Evolutionary conservation across 768 basidiomycete species (phyloP).

Genomic region (Holtermannia corniformis): DNA sequence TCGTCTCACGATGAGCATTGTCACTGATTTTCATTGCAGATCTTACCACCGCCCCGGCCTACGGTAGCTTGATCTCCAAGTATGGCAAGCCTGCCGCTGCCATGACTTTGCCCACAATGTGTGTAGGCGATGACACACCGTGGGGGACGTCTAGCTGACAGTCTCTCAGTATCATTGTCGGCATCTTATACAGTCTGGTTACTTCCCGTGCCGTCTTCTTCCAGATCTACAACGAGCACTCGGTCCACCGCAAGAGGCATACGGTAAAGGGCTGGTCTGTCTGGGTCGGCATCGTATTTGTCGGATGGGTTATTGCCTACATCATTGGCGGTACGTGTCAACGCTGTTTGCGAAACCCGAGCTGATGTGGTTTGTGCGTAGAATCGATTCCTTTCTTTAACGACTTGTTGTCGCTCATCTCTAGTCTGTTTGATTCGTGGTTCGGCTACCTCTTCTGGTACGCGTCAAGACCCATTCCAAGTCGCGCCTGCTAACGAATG

Average conservation of each 20-base stretch:
- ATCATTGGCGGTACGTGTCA: slow-evolving; percentile 17
- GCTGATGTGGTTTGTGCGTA: background rate
- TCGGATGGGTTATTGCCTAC: slow-evolving; percentile 17
- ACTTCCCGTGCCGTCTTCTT: slow-evolving; percentile 25
- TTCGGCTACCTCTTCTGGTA: slow-evolving; percentile 24
- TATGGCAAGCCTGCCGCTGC: slow-evolving; percentile 17
- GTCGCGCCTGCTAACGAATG: too few species aligned
- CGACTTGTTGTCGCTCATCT: slow-evolving; percentile 13
- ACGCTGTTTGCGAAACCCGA: too few species aligned
- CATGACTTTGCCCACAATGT: slow-evolving; percentile 17
- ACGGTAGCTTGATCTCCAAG: slow-evolving; percentile 17
- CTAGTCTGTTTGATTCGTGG: slow-evolving; percentile 20
- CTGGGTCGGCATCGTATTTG: slow-evolving; percentile 19
- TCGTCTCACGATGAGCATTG: background rate
- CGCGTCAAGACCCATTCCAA: too few species aligned
- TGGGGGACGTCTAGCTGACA: background rate
- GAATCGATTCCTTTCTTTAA: slow-evolving; percentile 22
- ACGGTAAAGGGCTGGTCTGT: slow-evolving; percentile 21
- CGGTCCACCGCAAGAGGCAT: slow-evolving; percentile 16
- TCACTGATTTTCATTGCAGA: background rate
- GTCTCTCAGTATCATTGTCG: slow-evolving; percentile 12
- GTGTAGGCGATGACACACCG: too few species aligned
- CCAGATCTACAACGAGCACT: slow-evolving; percentile 24
- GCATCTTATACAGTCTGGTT: slow-evolving; percentile 16
- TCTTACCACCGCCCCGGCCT: slow-evolving; percentile 14